These are phyloP conservation scores for Phytophthora megakarya DNA, from an alignment of 352 stramenopile species.

Conservation along the genomic window DNA sequence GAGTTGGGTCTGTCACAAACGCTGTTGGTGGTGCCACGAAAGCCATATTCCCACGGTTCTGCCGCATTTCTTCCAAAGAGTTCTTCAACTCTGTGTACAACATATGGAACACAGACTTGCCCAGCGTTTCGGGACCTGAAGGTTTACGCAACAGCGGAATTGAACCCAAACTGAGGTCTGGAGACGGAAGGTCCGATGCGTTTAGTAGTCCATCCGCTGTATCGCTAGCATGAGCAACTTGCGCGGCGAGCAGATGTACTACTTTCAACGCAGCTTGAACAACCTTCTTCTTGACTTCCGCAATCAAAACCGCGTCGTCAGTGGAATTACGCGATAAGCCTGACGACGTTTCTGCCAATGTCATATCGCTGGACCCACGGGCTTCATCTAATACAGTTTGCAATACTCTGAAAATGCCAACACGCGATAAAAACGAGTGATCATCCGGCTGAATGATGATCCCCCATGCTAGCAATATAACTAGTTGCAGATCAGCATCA, in stretches of 20 bases:
- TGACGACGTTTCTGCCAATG: constrained; percentile 30
- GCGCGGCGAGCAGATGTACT: constrained; percentile 86
- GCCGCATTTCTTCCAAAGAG: constrained; percentile 75
- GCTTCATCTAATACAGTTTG: constrained; percentile 91
- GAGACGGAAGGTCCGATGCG: constrained; percentile 51
- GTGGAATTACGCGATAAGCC: constrained; percentile 24
- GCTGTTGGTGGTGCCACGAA: constrained; percentile 25
- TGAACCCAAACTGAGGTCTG: constrained; percentile 56
- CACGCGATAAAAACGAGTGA: constrained; percentile 89
- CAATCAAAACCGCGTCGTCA: constrained; percentile 49
- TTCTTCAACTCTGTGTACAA: constrained; percentile 91
- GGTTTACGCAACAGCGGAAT: constrained; percentile 85
- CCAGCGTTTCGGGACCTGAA: constrained; percentile 85
- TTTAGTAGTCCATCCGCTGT: constrained; percentile 61
- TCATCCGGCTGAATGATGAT: constrained; percentile 90
- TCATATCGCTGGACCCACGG: constrained; percentile 54
- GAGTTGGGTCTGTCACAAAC: constrained; percentile 46
- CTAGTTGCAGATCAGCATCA: constrained; percentile 81
- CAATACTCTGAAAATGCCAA: constrained; percentile 89
- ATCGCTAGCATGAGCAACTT: constrained; percentile 84
- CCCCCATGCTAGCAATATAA: constrained; percentile 83
- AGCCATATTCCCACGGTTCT: constrained; percentile 28
- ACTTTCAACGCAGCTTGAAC: constrained; percentile 88
- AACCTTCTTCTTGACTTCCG: constrained; percentile 73
- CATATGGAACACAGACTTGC: constrained; percentile 92